Evolutionary conservation across 1,284 basidiomycete genomes (phyloP).

Genomic region (Psilocybe mexicana): DNA sequence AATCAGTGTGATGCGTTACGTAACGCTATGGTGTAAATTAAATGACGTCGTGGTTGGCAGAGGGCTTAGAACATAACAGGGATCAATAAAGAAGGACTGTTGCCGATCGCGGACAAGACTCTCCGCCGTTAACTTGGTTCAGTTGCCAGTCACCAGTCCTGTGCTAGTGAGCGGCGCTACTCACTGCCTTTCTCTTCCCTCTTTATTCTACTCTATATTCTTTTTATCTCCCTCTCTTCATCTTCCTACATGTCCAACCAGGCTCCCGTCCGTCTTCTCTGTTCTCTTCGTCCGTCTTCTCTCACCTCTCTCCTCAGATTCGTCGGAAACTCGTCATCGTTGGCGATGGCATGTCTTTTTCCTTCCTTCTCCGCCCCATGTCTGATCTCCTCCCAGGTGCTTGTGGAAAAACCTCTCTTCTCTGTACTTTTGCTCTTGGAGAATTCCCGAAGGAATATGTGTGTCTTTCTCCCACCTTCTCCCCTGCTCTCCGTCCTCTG

Average conservation of each 20-base stretch:
- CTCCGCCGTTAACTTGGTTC: slow-evolving; percentile 13
- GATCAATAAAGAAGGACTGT: slow-evolving; percentile 15
- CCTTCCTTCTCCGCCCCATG: slow-evolving; percentile 14
- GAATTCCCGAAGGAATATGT: slow-evolving; percentile 98
- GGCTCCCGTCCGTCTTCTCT: slow-evolving; percentile 42
- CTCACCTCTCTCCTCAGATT: slow-evolving; percentile 48
- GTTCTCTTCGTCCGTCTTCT: slow-evolving; percentile 11
- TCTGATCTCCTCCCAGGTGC: slow-evolving; percentile 53
- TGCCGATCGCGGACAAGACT: slow-evolving; percentile 12
- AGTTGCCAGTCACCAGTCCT: no score
- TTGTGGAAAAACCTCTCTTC: slow-evolving; percentile 82
- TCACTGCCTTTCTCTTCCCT: slow-evolving; percentile 17
- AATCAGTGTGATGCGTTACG: slow-evolving; percentile 4
- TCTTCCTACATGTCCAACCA: slow-evolving; percentile 43
- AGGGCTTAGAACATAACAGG: slow-evolving; percentile 14
- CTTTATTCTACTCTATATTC: slow-evolving; percentile 18
- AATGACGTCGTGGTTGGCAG: slow-evolving; percentile 20
- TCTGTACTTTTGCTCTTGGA: slow-evolving; percentile 91
- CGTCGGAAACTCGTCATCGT: slow-evolving; percentile 92
- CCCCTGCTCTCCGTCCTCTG: slow-evolving; percentile 13
- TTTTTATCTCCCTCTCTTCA: slow-evolving; percentile 13
- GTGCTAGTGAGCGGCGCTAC: no score
- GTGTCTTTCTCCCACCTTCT: slow-evolving; percentile 32
- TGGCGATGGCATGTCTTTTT: slow-evolving; percentile 75
- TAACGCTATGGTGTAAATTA: neutral